Evolutionary conservation across 2,329 filamentous ascomycete species (phyloP).

Genomic region (Penicillium freii): DNA sequence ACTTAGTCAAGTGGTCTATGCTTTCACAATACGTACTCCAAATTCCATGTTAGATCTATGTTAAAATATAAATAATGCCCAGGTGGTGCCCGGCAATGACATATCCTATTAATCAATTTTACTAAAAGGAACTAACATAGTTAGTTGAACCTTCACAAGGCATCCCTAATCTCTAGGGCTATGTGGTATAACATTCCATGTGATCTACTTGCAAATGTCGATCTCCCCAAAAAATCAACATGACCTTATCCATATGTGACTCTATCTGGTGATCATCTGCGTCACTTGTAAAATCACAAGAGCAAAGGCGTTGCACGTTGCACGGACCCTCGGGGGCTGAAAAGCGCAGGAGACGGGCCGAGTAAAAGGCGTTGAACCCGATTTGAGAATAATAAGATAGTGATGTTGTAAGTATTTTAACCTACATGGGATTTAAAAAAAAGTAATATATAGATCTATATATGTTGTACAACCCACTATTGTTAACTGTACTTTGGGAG

Average conservation of each 20-base stretch:
- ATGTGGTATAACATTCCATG: neutral
- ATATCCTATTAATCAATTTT: neutral
- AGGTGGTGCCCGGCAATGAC: neutral
- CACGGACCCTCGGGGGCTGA: slow-evolving; percentile 13
- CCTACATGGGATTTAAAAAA: neutral
- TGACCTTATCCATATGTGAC: neutral
- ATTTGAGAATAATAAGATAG: neutral
- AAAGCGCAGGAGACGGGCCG: neutral
- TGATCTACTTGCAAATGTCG: neutral
- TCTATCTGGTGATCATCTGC: slow-evolving; percentile 23
- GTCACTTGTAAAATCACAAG: slow-evolving; percentile 17
- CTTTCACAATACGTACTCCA: neutral
- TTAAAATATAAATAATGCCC: neutral
- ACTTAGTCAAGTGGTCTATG: neutral
- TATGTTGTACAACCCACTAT: neutral
- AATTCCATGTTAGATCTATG: neutral
- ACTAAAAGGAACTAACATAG: neutral
- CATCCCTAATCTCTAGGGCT: no score
- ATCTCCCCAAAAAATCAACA: neutral
- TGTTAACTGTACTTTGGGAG: neutral
- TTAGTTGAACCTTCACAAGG: no score
- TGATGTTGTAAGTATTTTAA: neutral
- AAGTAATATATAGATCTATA: neutral
- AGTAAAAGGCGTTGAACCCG: neutral
- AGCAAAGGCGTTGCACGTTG: slow-evolving; percentile 1